Conservation (phyloP, 2,329 filamentous ascomycete genomes). For the Scopulariopsis brevicaulis region DNA sequence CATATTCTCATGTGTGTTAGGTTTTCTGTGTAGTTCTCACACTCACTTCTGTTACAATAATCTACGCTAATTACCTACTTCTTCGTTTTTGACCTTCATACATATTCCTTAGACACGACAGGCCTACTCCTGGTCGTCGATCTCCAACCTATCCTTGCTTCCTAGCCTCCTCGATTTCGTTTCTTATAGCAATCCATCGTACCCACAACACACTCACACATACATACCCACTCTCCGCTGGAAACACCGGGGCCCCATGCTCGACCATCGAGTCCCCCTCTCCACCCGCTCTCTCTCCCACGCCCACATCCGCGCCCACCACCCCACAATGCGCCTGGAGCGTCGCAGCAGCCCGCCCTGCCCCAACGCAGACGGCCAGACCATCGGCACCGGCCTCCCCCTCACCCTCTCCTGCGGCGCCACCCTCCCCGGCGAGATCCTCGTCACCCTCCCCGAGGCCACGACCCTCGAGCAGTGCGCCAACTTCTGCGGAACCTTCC, state of each 20-base stretch:
- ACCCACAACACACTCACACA: background rate
- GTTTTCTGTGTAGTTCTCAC: background rate
- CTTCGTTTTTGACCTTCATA: background rate
- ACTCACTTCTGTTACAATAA: background rate
- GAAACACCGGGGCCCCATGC: background rate
- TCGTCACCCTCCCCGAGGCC: background rate
- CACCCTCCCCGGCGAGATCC: slow-evolving; percentile 2
- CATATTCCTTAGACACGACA: background rate
- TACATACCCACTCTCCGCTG: background rate
- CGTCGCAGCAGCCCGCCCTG: slow-evolving; percentile 5
- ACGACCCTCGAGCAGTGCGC: slow-evolving; percentile 1
- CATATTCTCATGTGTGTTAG: background rate
- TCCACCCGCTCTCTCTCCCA: background rate
- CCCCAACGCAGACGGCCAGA: slow-evolving; percentile 4
- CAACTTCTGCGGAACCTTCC: slow-evolving; percentile 5
- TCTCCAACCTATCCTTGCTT: background rate
- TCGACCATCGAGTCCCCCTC: background rate
- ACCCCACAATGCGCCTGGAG: slow-evolving; percentile 3
- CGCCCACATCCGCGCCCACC: background rate
- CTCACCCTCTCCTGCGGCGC: slow-evolving; percentile 3
- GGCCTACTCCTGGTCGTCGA: background rate
- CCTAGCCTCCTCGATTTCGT: background rate
- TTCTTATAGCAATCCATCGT: background rate
- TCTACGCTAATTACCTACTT: background rate
- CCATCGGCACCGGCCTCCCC: background rate